Conservation (phyloP, 2,329 filamentous ascomycete species). For the Teratosphaeriaceae sp. region DNA sequence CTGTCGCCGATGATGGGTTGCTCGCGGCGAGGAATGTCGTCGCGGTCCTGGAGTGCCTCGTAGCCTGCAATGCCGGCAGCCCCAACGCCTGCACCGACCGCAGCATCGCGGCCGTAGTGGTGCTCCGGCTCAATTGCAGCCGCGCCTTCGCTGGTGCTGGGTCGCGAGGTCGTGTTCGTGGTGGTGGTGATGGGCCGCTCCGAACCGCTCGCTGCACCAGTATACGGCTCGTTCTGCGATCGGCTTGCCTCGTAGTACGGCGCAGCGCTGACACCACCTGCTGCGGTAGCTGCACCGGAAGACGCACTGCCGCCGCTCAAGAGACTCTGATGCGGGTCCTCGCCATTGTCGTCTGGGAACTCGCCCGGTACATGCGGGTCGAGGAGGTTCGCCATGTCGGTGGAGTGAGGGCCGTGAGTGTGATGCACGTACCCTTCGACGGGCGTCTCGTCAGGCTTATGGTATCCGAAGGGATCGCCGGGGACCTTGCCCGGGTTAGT, state of each 20-base stretch:
- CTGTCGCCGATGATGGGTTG: too few species aligned
- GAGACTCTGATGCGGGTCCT: conserved; percentile 14
- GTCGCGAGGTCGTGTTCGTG: too few species aligned
- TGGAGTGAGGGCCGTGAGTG: conserved; percentile 20
- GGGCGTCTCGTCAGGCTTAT: conserved; percentile 8
- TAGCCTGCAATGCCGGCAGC: conserved; percentile 17
- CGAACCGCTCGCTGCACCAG: too few species aligned
- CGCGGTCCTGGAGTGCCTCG: conserved; percentile 1
- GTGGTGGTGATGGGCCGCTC: too few species aligned
- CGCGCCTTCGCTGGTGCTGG: too few species aligned
- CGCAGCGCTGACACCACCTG: too few species aligned
- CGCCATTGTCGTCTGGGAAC: conserved; percentile 21
- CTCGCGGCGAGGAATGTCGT: too few species aligned
- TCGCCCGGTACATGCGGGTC: conserved; percentile 32
- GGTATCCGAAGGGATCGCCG: conserved; percentile 5
- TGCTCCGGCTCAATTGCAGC: too few species aligned
- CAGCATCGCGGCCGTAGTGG: conserved; percentile 14
- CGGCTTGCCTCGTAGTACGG: too few species aligned
- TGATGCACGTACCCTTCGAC: conserved; percentile 14
- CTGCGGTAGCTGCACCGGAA: too few species aligned
- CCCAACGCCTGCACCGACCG: conserved; percentile 10
- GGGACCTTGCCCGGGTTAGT: neutral
- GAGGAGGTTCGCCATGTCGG: conserved; percentile 20
- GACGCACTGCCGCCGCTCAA: too few species aligned
- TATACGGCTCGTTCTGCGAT: too few species aligned